Conservation (phyloP, 164 flowering plant genomes). For the Cinnamomum chago region DNA sequence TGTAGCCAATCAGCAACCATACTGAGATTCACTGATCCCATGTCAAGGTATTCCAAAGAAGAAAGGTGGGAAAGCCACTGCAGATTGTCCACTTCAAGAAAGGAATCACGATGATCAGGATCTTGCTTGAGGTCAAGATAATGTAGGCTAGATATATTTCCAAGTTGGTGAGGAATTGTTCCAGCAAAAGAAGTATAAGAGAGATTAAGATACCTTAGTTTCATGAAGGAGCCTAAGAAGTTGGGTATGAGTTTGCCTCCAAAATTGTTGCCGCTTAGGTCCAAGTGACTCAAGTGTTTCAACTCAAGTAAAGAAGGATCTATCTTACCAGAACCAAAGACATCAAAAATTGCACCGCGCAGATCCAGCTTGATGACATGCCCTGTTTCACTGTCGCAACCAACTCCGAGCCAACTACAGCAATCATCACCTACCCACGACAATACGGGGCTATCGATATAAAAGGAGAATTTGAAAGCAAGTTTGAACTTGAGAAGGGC, state of each 20-base stretch:
- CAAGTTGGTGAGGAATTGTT: slow-evolving; percentile 13
- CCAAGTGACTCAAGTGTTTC: not conserved
- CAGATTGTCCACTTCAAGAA: not conserved
- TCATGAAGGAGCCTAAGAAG: slow-evolving; percentile 7
- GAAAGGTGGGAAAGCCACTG: slow-evolving; percentile 3
- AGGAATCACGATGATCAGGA: not conserved
- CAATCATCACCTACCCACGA: slow-evolving; percentile 10
- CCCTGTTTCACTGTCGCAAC: slow-evolving; percentile 9
- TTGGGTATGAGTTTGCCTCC: slow-evolving; percentile 5
- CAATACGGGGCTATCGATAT: not conserved
- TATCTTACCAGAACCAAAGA: slow-evolving; percentile 10
- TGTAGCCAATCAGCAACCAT: not conserved
- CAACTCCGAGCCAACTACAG: slow-evolving; percentile 9
- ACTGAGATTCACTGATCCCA: not conserved
- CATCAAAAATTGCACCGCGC: not conserved
- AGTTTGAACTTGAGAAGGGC: slow-evolving; percentile 10
- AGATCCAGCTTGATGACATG: slow-evolving; percentile 10
- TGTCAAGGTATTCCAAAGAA: not conserved
- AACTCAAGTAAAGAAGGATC: not conserved
- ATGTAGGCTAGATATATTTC: slow-evolving; percentile 11
- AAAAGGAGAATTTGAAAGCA: not conserved
- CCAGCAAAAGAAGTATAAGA: not conserved
- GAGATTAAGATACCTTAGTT: slow-evolving; percentile 11
- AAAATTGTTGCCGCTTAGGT: slow-evolving; percentile 10
- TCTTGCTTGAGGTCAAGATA: not conserved